Evolutionary conservation across 208 protist species (phyloP), one percentile per base, ranked within the genome.

Genomic region (Trypanosoma brucei): DNA sequence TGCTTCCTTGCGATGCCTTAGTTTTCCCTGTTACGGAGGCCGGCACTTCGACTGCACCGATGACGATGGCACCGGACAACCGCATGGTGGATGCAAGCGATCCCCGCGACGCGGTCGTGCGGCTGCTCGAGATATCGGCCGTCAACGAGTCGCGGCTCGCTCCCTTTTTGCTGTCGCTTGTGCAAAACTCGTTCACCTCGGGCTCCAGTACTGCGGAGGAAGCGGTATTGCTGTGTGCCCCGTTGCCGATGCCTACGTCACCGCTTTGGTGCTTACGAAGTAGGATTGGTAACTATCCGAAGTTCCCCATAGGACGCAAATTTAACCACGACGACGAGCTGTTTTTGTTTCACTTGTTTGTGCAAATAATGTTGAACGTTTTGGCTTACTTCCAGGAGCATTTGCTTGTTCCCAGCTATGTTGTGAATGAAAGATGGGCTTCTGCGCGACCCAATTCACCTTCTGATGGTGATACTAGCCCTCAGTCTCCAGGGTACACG

Each of bases 261-360:
- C 51, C 55, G 13, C 55, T 75, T 40, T 68, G 74, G 68, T 38
- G 60, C 53, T 34, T 79, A 22, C 74, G 74, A 42, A 31, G 30
- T 3, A n/a, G 35, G 39, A 49, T 79, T 30, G 54, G 65, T 4
- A 65, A 59, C 55, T 79, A 79, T 57, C 74, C 74, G 42, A 14
- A 51, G 33, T 79, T 79, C 37, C 74, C 68, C 30, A 59, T 72
- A 51, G 74, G 68, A 3, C 57, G 69, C 39, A 65, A 50, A 55
- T 79, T 86, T 62, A 73, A 85, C 61, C 73, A 72, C 55, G 65
- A 75, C 30, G 85, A 94, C 50, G 88, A 94, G 65, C 52, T 84
- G 22, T 92, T 88, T 59, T 74, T 92, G 30, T 81, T 92, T 55
- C 88, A 94, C 68, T 92, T 83, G 83, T 86, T 75, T 57, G 75